Evolutionary conservation across 208 protist species (phyloP).

Genomic region (Tritrichomonas musculus): DNA sequence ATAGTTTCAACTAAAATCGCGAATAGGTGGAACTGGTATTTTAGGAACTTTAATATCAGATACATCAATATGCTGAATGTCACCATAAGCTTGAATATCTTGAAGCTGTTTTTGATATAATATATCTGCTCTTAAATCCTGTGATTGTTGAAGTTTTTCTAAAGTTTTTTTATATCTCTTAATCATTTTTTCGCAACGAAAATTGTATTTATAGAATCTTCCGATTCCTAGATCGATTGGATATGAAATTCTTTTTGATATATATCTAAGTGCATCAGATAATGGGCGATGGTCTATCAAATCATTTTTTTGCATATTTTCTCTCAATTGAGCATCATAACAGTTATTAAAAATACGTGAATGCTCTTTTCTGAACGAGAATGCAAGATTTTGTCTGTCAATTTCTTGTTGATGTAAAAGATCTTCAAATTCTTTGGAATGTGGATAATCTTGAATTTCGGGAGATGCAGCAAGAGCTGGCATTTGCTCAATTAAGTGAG

Average conservation of each 20-base stretch:
- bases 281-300: background rate
- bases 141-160: background rate
- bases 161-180: background rate
- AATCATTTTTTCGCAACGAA: background rate
- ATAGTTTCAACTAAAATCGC: no score
- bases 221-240: background rate
- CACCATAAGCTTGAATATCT: background rate
- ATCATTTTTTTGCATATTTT: slow-evolving; percentile 32
- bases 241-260: slow-evolving; percentile 3
- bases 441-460: background rate
- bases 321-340: slow-evolving; percentile 12
- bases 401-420: background rate
- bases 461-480: background rate
- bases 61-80: background rate
- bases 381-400: background rate
- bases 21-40: background rate
- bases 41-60: background rate
- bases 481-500: background rate
- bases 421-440: background rate
- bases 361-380: background rate
- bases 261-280: background rate
- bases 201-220: slow-evolving; percentile 26
- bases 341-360: background rate
- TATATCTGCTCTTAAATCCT: background rate
- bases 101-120: background rate